A percentile compares a stretch with the other conserved stretches of the same genome.
Evolutionary conservation across 176 grass and related monocot genomes (phyloP).

Genomic region (Canna indica): DNA sequence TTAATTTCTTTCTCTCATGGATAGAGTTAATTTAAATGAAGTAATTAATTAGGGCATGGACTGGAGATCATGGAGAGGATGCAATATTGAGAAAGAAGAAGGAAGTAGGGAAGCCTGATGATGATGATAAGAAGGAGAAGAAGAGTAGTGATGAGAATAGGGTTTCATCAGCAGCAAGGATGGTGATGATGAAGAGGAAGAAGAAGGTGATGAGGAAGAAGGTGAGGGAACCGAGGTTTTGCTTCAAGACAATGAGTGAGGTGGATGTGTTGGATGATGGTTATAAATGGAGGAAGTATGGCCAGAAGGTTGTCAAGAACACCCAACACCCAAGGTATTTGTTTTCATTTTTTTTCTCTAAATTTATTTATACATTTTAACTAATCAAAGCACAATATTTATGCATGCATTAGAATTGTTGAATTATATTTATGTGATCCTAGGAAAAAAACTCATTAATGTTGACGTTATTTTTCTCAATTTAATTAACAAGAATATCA

Average conservation of each 20-base stretch:
- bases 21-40: too few species aligned
- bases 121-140: not conserved
- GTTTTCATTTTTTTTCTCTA: not conserved
- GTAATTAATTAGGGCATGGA: not conserved
- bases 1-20: too few species aligned
- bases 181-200: conserved; percentile 44
- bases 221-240: conserved; percentile 91
- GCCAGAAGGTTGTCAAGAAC: conserved; percentile 99
- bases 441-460: too few species aligned
- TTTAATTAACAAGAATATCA: too few species aligned
- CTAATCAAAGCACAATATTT: too few species aligned
- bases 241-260: conserved; percentile 99
- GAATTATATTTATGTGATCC: too few species aligned
- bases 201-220: conserved; percentile 61
- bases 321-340: conserved; percentile 86
- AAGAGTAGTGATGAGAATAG: not conserved
- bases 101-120: not conserved
- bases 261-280: conserved; percentile 96
- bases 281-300: conserved; percentile 99
- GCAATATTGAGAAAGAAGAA: not conserved
- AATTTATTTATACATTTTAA: too few species aligned
- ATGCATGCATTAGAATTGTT: too few species aligned
- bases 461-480: too few species aligned
- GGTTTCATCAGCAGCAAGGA: not conserved
- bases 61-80: not conserved